Conservation (phyloP, 805 yeast genomes). For the Schizosaccharomyces cryophilus region DNA sequence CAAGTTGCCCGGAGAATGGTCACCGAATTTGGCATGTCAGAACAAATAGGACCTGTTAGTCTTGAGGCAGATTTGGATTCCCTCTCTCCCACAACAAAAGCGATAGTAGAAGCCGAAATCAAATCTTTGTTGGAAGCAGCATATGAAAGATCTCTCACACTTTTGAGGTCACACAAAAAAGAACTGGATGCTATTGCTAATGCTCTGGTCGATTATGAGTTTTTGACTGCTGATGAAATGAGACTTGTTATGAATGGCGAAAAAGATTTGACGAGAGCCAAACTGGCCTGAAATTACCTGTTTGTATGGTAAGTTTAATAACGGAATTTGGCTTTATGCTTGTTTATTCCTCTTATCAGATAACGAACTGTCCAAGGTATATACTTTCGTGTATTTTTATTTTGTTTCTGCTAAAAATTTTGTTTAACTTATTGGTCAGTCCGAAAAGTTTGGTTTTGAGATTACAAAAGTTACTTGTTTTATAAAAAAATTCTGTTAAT, state of each 20-base stretch:
- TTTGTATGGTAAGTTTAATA: no score
- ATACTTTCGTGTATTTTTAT: no score
- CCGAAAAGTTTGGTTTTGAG: no score
- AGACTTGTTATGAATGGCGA: constrained; percentile 68
- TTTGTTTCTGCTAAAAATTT: no score
- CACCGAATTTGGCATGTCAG: constrained; percentile 88
- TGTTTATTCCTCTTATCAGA: no score
- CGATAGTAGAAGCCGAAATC: constrained; percentile 81
- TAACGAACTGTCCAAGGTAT: no score
- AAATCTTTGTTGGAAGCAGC: constrained; percentile 47
- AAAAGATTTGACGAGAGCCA: constrained; percentile 11
- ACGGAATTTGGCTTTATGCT: no score
- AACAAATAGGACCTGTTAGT: constrained; percentile 73
- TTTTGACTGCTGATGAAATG: constrained; percentile 75
- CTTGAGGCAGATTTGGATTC: constrained; percentile 26
- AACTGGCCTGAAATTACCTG: no score
- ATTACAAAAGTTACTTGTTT: no score
- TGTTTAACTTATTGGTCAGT: no score
- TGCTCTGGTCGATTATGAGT: constrained; percentile 85
- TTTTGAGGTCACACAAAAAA: constrained; percentile 33
- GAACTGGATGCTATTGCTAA: constrained; percentile 77
- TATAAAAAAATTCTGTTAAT: no score
- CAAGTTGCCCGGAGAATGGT: constrained; percentile 91
- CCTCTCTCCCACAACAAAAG: constrained; percentile 50
- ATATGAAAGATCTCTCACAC: constrained; percentile 51